Base-by-base conservation (phyloP, 73 alveolate genomes). In the Paramecium pentaurelia region DNA sequence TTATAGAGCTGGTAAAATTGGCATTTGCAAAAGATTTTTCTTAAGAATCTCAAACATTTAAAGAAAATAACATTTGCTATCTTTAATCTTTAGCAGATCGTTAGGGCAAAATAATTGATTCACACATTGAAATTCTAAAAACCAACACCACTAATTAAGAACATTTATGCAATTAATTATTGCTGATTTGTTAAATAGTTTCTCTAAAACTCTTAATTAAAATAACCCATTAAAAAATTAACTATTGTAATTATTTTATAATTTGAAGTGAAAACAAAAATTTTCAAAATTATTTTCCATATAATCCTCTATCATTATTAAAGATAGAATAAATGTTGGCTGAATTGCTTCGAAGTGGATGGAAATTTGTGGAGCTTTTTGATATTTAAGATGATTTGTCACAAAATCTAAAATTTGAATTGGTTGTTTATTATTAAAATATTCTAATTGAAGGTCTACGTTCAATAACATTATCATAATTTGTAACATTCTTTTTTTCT, bases 401-500 rank as follows among this genome's bases (percentile, higher is more conserved):
- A 28, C 84, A 32, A 16, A 37, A 37, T 73, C 47, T 73, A 73
- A 37, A 40, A 37, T 73, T 73, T 9, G 14, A 73, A 44, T 5
- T 68, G 27, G 60, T 40, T 32, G 58, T 37, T 30, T 34, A 14
- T 20, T 73, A 27, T 73, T 73, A 34, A 73, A 73, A 37, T 16
- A 73, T 44, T 73, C 87, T 36, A 37, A 73, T 73, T 73, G 87
- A 73, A 5, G 87, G 60, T 73, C 22, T 73, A 16, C 87, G 32
- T 73, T 73, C 60, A 37, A 73, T 73, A 3, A 37, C 87, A 36
- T 73, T 73, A 10, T 73, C 30, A 73, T 37, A 44, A 73, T 73
- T 73, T 1, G 87, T 37, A 12, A 36, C 18, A 30, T 73, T 40
- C 11, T 73, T 54, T 73, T 73, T 73, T 30, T 37, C 58, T 12